Evolutionary conservation across 768 basidiomycete genomes (phyloP).

Genomic region (Kondoa subrosea): DNA sequence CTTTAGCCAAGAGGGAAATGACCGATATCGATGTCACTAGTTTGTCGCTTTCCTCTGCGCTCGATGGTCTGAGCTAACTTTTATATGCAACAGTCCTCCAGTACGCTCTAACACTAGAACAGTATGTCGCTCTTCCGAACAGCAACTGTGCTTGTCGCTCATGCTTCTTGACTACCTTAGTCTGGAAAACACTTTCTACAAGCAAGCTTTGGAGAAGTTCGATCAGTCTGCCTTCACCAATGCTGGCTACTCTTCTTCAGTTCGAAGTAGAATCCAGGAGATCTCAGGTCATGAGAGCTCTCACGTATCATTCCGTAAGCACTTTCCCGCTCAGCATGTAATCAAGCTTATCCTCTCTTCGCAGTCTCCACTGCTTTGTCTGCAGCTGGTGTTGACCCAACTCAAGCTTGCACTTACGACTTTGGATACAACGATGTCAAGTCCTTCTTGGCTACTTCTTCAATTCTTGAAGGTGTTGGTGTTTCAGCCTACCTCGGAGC

Average conservation of each 20-base stretch:
- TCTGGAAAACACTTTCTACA: constrained; percentile 32
- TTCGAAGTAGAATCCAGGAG: constrained; percentile 40
- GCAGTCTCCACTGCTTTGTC: neutral
- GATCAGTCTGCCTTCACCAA: constrained; percentile 36
- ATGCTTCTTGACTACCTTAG: neutral
- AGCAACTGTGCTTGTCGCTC: no score
- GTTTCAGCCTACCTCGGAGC: constrained; percentile 46
- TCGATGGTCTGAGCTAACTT: neutral
- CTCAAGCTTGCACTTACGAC: constrained; percentile 34
- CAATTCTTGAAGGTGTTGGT: constrained; percentile 42
- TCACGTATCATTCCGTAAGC: constrained; percentile 41
- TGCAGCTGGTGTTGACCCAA: neutral
- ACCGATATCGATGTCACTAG: neutral
- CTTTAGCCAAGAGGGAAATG: neutral
- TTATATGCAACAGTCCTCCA: neutral
- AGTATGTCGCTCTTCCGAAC: no score
- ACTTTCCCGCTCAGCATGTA: constrained; percentile 33
- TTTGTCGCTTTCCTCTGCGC: neutral
- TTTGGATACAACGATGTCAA: constrained; percentile 41
- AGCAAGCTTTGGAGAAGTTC: constrained; percentile 35
- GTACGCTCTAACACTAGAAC: neutral
- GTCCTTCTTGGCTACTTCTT: constrained; percentile 40
- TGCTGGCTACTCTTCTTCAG: constrained; percentile 37
- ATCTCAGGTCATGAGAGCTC: constrained; percentile 42
- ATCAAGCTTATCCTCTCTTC: constrained; percentile 39